phyloP scores from a whole-genome alignment of 495 filamentous ascomycete species.

The Penicillium ochrochloron region DNA sequence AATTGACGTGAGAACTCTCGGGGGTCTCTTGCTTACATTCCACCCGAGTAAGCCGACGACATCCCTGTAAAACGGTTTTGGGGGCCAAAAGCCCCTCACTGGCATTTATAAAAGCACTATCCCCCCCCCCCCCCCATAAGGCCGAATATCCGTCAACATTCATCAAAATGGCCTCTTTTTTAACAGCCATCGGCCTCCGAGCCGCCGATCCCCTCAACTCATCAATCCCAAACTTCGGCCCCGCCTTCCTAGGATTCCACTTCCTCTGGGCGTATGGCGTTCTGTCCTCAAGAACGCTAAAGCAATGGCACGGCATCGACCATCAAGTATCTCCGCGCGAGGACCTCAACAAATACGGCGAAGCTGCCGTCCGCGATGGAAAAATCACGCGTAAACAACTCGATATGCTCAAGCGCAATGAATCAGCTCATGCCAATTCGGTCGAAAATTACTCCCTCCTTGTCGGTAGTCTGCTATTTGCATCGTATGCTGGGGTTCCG shows the following conservation, averaged over 20 bases:
- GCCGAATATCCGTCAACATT: not conserved
- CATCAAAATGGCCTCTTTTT: constrained; percentile 22
- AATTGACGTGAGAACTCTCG: too few species aligned
- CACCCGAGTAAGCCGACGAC: not conserved
- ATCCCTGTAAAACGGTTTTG: not conserved
- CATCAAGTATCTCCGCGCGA: constrained; percentile 52
- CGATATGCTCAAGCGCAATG: constrained; percentile 49
- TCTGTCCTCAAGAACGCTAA: constrained; percentile 51
- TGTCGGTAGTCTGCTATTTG: constrained; percentile 28
- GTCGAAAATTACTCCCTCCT: constrained; percentile 46
- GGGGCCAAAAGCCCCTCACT: not conserved
- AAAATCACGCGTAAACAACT: constrained; percentile 52
- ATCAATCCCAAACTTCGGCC: constrained; percentile 39
- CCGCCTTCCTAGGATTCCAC: constrained; percentile 48
- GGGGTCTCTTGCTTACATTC: not conserved
- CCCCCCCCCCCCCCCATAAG: not conserved
- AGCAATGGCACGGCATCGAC: constrained; percentile 54
- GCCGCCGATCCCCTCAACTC: constrained; percentile 11
- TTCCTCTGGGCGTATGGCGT: constrained; percentile 55
- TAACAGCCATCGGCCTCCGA: constrained; percentile 31
- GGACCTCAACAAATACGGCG: constrained; percentile 51
- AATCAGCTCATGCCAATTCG: constrained; percentile 53
- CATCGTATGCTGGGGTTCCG: constrained; percentile 30
- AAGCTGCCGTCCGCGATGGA: constrained; percentile 48
- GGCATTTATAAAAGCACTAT: not conserved